These are phyloP conservation scores for Solanum hybrid DNA, from an alignment of 305 asterid genomes.

Conservation along the genomic window DNA sequence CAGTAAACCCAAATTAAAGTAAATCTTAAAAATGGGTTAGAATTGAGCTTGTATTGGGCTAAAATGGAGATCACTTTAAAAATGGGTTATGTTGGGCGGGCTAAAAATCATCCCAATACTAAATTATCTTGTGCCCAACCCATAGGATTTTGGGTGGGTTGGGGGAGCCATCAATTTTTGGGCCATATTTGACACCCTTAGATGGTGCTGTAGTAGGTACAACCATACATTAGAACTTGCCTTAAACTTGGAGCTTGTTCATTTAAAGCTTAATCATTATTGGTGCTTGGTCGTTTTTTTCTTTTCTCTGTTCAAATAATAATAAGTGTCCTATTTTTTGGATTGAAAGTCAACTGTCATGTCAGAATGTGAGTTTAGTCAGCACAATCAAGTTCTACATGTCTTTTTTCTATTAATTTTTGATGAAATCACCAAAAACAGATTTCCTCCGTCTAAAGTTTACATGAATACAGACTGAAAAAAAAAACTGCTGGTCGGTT, in stretches of 20 bases:
- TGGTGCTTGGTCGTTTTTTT: not conserved
- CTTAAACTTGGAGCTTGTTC: not conserved
- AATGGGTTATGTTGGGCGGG: not conserved
- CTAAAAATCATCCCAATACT: not conserved
- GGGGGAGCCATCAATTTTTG: not conserved
- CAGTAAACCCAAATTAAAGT: not conserved
- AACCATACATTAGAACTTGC: not conserved
- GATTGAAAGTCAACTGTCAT: not conserved
- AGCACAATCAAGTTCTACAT: not conserved
- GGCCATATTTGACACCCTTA: not conserved
- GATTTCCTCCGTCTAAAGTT: not conserved
- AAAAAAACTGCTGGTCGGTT: not conserved
- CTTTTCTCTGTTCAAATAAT: not conserved
- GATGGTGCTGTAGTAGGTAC: not conserved
- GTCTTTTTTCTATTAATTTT: not conserved
- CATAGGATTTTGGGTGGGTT: not conserved
- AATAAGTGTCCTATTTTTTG: not conserved
- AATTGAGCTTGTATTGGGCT: not conserved
- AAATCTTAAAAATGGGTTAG: not conserved
- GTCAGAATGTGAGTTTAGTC: not conserved
- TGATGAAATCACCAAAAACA: not conserved
- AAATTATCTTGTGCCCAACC: not conserved
- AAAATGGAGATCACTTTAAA: not conserved
- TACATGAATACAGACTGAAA: not conserved
- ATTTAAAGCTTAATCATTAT: not conserved